phyloP scores from a whole-genome alignment of 2,329 filamentous ascomycete species.

The Karstenula rhodostoma region DNA sequence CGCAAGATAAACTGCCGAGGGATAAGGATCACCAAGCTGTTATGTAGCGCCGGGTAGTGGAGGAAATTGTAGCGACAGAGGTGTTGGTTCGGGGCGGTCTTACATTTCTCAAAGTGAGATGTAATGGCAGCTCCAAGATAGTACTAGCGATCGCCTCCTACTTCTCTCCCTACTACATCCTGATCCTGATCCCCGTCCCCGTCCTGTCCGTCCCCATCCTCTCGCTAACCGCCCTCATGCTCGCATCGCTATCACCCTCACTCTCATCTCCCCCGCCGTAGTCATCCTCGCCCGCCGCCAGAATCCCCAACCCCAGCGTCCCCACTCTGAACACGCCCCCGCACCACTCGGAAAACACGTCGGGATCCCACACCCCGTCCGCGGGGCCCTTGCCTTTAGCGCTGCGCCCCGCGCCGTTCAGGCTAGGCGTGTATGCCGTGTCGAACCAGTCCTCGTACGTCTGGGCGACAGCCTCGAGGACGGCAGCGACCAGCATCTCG shows the following conservation, averaged over 20 bases:
- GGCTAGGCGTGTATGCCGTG: constrained; percentile 50
- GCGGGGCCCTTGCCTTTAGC: constrained; percentile 67
- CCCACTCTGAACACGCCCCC: constrained; percentile 67
- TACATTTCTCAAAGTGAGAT: no score
- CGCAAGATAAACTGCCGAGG: constrained; percentile 15
- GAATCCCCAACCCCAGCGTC: constrained; percentile 45
- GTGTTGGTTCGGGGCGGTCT: no score
- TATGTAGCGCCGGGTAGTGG: no score
- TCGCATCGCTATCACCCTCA: constrained; percentile 22
- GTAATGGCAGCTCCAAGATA: no score
- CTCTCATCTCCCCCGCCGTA: constrained; percentile 22
- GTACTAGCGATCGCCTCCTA: no score
- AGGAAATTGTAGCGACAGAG: no score
- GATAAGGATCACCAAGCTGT: no score
- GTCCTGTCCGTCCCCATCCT: constrained; percentile 39
- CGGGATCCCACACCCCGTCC: constrained; percentile 70
- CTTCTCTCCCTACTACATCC: constrained; percentile 28
- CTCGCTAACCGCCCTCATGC: constrained; percentile 37
- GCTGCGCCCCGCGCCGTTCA: constrained; percentile 31
- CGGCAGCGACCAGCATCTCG: constrained; percentile 71
- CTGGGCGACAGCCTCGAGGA: constrained; percentile 69
- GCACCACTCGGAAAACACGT: constrained; percentile 70
- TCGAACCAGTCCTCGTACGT: constrained; percentile 72
- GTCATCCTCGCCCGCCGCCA: constrained; percentile 20
- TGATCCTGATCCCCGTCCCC: constrained; percentile 38